Evolutionary conservation across 169 alveolate species (phyloP), one percentile per base, ranked within the genome.

Genomic region (Cryptosporidium canis): DNA sequence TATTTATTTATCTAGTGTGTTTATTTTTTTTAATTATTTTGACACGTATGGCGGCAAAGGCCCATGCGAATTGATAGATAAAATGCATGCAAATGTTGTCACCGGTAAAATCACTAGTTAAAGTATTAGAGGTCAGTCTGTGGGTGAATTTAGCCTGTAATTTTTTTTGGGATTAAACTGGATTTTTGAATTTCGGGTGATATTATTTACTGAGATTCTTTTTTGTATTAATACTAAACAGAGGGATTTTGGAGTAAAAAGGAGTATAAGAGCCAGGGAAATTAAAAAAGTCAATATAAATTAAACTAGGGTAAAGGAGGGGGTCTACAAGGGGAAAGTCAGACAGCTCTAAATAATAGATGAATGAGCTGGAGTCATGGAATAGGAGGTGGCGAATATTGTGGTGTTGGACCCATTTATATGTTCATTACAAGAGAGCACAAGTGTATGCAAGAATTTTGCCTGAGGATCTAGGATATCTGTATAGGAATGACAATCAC

Each of bases 401-500:
- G 45, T 94, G 96, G 96, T 91, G 94, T 55, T 94, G 96, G 95
- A 91, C 95, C 56, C 91, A 93, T 44, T 85, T 94, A 33, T 94
- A 94, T 82, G 90, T 94, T 45, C 95, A 94, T 29, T 94, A 85
- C 83, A 94, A 94, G 45, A 92, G 90, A 47, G 95, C 96, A 35
- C 92, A 93, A 90, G 93, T 93, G 41, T 92, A 92, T 65, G 90
- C 95, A 29, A 90, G 92, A 47, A 91, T 85, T 72, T 77, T 93
- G 83, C 92, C 95, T 7, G 95, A 93, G 48, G 94, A 93, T 48
- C 91, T 92, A 66, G 82, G 90, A 53, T 91, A 92, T 45, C 94
- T 91, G 47, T 96, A 94, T 91, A 95, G 98, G 98, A 96, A 94
- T 77, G 92, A 94, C 66, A 91, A 92, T 47, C 98, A 96, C 83